Evolutionary conservation across 257 asterid genomes (phyloP).

Genomic region (Solanum pimpinellifolium): DNA sequence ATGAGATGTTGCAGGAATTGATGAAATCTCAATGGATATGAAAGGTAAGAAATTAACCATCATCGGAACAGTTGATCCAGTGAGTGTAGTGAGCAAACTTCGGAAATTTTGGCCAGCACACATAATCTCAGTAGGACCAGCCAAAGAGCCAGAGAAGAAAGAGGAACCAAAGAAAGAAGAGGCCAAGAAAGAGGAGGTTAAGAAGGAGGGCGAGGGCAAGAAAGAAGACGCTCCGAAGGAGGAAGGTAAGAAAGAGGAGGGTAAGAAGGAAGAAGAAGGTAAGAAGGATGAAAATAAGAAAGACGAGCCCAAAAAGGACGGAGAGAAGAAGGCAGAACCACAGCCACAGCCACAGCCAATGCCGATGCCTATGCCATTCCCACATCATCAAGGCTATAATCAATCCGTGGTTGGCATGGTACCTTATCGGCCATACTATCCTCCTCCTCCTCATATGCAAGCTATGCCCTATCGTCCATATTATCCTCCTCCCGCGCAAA

Average conservation of each 20-base stretch:
- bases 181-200: conserved; percentile 48
- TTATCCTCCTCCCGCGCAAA: background rate
- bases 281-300: conserved; percentile 19
- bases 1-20: conserved; percentile 38
- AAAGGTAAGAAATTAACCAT: conserved; percentile 64
- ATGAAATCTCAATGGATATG: conserved; percentile 56
- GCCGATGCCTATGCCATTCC: background rate
- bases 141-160: conserved; percentile 70
- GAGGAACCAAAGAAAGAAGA: conserved; percentile 84
- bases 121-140: conserved; percentile 70
- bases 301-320: conserved; percentile 12
- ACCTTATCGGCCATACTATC: conserved; percentile 32
- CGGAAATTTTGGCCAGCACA: conserved; percentile 60
- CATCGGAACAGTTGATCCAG: conserved; percentile 82
- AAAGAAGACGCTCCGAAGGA: conserved; percentile 17
- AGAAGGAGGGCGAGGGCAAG: conserved; percentile 35
- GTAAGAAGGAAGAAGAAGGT: conserved; percentile 16
- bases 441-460: conserved; percentile 20
- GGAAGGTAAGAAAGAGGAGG: conserved; percentile 9
- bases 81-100: conserved; percentile 62
- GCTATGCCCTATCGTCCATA: conserved; percentile 30
- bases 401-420: conserved; percentile 16
- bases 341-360: background rate
- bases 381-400: background rate
- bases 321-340: conserved; percentile 5